phyloP scores from a whole-genome alignment of 495 filamentous ascomycete genomes.

The Neurospora pannonica region DNA sequence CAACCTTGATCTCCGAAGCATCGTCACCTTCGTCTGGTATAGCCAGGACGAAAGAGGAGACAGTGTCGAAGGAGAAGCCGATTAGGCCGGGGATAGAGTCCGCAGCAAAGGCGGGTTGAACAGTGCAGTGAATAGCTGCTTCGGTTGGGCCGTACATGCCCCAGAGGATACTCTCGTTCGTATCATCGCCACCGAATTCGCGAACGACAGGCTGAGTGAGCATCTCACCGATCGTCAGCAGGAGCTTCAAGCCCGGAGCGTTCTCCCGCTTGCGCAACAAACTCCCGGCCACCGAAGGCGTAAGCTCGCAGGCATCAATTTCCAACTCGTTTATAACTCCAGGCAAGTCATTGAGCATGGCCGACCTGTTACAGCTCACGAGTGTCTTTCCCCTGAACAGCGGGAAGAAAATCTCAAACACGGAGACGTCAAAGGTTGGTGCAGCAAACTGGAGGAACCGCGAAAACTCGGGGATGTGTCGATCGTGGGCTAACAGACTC shows the following conservation, averaged over 20 bases:
- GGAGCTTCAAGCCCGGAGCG: constrained; percentile 51
- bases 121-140: constrained; percentile 61
- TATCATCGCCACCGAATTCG: constrained; percentile 53
- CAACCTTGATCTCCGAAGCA: constrained; percentile 30
- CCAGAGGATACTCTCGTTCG: constrained; percentile 48
- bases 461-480: constrained; percentile 58
- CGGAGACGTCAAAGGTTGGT: constrained; percentile 79
- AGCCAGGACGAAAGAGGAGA: constrained; percentile 60
- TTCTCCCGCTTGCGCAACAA: constrained; percentile 50
- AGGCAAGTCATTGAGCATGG: constrained; percentile 62
- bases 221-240: constrained; percentile 85
- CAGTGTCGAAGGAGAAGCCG: constrained; percentile 63
- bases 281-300: constrained; percentile 67
- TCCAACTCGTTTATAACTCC: constrained; percentile 49
- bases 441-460: constrained; percentile 82
- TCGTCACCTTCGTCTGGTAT: constrained; percentile 12
- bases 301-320: constrained; percentile 75
- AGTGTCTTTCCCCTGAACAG: constrained; percentile 60
- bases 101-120: constrained; percentile 26
- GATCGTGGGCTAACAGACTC: constrained; percentile 65
- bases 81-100: constrained; percentile 54
- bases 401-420: constrained; percentile 85
- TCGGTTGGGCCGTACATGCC: constrained; percentile 88
- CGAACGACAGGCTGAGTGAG: constrained; percentile 60
- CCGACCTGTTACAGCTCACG: constrained; percentile 52